A percentile compares a stretch with the other conserved stretches of the same genome.
These are phyloP conservation scores for Cymodocea nodosa DNA, from an alignment of 116 monocot genomes.

Conservation along the genomic window DNA sequence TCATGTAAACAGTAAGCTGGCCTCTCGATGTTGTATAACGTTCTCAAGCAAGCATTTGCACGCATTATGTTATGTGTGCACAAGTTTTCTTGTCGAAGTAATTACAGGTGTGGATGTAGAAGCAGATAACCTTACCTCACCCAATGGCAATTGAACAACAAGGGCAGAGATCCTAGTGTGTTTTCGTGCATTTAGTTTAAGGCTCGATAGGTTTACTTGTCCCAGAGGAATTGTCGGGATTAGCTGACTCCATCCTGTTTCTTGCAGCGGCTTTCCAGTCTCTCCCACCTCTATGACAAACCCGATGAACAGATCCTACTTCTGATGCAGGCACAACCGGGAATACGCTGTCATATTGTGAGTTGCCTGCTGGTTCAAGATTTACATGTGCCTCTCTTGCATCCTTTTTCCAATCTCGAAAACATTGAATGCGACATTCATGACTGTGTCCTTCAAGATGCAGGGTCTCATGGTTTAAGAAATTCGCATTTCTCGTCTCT, in stretches of 20 bases:
- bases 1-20: too few relatives aligned
- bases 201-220: too few relatives aligned
- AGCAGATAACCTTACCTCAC: too few relatives aligned
- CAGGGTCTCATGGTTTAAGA: background rate
- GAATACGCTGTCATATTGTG: background rate
- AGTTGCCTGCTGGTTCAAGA: background rate
- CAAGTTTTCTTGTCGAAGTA: too few relatives aligned
- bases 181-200: background rate
- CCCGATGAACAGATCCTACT: background rate
- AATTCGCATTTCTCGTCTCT: constrained; percentile 15
- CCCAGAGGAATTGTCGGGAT: background rate
- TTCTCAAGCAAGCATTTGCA: background rate
- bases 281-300: constrained; percentile 7
- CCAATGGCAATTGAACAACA: too few relatives aligned
- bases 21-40: too few relatives aligned
- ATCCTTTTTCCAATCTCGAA: constrained; percentile 46
- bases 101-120: too few relatives aligned
- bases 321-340: constrained; percentile 5
- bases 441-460: background rate
- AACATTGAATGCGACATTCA: constrained; percentile 10
- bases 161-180: background rate
- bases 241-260: constrained; percentile 1
- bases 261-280: constrained; percentile 52
- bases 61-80: too few relatives aligned
- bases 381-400: constrained; percentile 22